Conservation (phyloP, 139 green algal genomes). For the Chlorella ohadii region DNA sequence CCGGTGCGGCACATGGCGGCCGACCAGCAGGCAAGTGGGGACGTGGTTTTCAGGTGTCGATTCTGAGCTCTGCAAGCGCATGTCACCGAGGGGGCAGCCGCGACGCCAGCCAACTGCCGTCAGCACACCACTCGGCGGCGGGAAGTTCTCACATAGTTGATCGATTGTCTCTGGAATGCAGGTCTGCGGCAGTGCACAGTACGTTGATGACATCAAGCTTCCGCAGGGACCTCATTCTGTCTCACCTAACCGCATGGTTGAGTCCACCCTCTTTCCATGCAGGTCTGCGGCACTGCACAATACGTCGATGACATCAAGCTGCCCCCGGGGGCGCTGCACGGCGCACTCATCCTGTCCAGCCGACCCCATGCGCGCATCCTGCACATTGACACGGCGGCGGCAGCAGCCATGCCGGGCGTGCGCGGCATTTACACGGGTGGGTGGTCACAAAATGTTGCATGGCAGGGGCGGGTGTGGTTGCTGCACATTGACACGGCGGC, state of each 20-base stretch:
- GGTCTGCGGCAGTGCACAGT: too few relatives aligned
- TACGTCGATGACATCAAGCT: slow-evolving; percentile 93
- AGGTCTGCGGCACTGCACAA: slow-evolving; percentile 89
- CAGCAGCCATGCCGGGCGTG: slow-evolving; percentile 55
- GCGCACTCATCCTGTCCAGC: slow-evolving; percentile 80
- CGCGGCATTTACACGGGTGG: slow-evolving; percentile 22
- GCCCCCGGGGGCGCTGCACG: slow-evolving; percentile 73
- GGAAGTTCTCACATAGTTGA: too few relatives aligned
- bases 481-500: slow-evolving; percentile 74
- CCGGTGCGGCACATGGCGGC: slow-evolving; percentile 88
- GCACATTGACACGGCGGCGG: slow-evolving; percentile 74
- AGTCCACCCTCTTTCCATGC: slow-evolving; percentile 53
- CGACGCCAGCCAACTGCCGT: too few relatives aligned
- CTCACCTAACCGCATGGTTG: too few relatives aligned
- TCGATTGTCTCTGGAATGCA: too few relatives aligned
- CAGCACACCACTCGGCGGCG: too few relatives aligned
- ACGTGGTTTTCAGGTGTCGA: neutral
- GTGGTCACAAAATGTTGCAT: too few relatives aligned
- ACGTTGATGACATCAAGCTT: neutral
- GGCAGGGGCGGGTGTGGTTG: too few relatives aligned
- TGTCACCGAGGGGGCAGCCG: too few relatives aligned
- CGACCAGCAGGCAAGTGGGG: slow-evolving; percentile 79
- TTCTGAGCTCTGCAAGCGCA: too few relatives aligned
- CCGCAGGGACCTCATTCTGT: too few relatives aligned
- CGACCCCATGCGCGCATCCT: slow-evolving; percentile 84